These are phyloP conservation scores for Myxozyma mucilagina DNA, from an alignment of 805 yeast genomes.

Conservation along the genomic window DNA sequence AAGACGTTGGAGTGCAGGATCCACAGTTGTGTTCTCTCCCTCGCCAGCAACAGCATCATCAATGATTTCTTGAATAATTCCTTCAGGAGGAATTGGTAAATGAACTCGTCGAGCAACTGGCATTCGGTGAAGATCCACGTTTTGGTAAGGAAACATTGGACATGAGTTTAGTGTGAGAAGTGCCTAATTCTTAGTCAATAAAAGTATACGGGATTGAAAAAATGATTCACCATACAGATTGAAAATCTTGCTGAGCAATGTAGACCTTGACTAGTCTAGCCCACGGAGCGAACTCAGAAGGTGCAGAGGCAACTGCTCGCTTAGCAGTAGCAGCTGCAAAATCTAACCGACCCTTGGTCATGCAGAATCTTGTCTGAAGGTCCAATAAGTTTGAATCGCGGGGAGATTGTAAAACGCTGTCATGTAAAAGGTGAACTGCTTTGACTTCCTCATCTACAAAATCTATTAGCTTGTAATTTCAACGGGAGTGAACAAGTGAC, in stretches of 20 bases:
- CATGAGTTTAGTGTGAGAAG: slow-evolving; percentile 68
- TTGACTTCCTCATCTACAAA: slow-evolving; percentile 47
- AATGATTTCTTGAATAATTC: slow-evolving; percentile 48
- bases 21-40: slow-evolving; percentile 40
- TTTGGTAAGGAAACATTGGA: slow-evolving; percentile 60
- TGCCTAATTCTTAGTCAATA: slow-evolving; percentile 46
- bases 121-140: slow-evolving; percentile 49
- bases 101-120: slow-evolving; percentile 48
- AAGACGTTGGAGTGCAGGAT: slow-evolving; percentile 51
- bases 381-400: slow-evolving; percentile 59
- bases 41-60: slow-evolving; percentile 34
- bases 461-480: background rate
- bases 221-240: slow-evolving; percentile 26
- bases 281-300: slow-evolving; percentile 78
- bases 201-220: background rate
- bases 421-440: slow-evolving; percentile 50
- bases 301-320: slow-evolving; percentile 64
- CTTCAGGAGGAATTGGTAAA: slow-evolving; percentile 57
- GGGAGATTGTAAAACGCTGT: slow-evolving; percentile 46
- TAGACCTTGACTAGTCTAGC: slow-evolving; percentile 60
- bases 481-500: background rate
- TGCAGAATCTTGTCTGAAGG: slow-evolving; percentile 64
- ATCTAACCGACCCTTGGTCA: slow-evolving; percentile 53
- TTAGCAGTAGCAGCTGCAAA: slow-evolving; percentile 61
- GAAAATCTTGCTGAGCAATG: slow-evolving; percentile 54